Conservation (phyloP, 306 rosid species). For the Cicer chorassanicum region DNA sequence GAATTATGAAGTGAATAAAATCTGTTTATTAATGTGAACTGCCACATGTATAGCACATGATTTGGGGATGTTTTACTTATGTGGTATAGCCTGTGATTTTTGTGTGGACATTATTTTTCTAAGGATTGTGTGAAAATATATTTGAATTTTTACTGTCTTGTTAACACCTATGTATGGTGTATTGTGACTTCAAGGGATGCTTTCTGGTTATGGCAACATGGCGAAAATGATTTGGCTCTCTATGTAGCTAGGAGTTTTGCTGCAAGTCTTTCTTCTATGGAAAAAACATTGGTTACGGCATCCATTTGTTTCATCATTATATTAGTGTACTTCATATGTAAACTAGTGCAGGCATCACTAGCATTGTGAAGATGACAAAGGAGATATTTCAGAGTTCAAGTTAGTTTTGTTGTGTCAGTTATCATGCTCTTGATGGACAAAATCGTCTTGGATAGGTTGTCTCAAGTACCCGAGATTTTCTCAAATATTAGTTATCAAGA, state of each 20-base stretch:
- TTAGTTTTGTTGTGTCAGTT: constrained; percentile 76
- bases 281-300: constrained; percentile 53
- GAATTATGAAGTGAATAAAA: constrained; percentile 21
- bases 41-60: constrained; percentile 19
- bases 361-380: constrained; percentile 76
- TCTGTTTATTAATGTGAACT: constrained; percentile 23
- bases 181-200: constrained; percentile 66
- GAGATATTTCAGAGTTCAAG: constrained; percentile 71
- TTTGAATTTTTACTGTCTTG: constrained; percentile 5
- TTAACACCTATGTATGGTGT: constrained; percentile 43
- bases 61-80: constrained; percentile 19
- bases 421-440: constrained; percentile 69
- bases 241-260: constrained; percentile 63
- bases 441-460: constrained; percentile 67
- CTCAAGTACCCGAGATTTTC: constrained; percentile 58
- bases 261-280: constrained; percentile 63
- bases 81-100: constrained; percentile 16
- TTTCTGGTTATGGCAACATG: constrained; percentile 81
- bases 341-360: constrained; percentile 65
- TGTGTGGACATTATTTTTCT: constrained; percentile 34
- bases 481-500: constrained; percentile 56
- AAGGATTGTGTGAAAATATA: constrained; percentile 20
- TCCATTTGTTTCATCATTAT: constrained; percentile 72
- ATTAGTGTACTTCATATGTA: constrained; percentile 67
- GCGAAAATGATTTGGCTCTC: constrained; percentile 68